A percentile compares a stretch with the other conserved stretches of the same genome.
Evolutionary conservation across 78 protist species (phyloP).

Genomic region (Monocercomonoides exilis): DNA sequence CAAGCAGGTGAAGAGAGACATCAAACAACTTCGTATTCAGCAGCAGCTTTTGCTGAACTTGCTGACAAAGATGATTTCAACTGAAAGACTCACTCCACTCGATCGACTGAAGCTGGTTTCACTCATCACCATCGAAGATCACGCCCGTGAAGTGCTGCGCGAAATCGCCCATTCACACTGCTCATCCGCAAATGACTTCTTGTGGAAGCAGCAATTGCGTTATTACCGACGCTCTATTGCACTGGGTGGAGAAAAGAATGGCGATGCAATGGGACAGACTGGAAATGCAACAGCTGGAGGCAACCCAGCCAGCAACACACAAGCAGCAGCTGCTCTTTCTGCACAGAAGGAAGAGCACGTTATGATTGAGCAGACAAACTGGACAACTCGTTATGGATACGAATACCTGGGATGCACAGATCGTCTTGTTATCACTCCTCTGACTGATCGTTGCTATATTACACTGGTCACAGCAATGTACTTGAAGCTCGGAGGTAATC

Average conservation of each 20-base stretch:
- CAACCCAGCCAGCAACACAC: not conserved
- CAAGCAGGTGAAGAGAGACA: constrained; percentile 18
- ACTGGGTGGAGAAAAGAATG: too few species aligned
- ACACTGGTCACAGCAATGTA: constrained; percentile 76
- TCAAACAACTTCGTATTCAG: constrained; percentile 32
- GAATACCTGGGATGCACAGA: constrained; percentile 73
- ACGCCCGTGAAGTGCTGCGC: constrained; percentile 68
- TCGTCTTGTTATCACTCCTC: constrained; percentile 76
- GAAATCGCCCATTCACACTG: not conserved
- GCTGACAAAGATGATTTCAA: constrained; percentile 40
- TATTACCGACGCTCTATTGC: constrained; percentile 39
- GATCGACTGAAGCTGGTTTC: constrained; percentile 52
- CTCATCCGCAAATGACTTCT: constrained; percentile 34
- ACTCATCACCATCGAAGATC: constrained; percentile 79
- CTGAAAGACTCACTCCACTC: constrained; percentile 25
- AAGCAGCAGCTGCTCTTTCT: too few species aligned
- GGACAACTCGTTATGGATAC: constrained; percentile 46
- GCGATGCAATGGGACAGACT: not conserved
- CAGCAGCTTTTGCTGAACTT: constrained; percentile 32
- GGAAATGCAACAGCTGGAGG: constrained; percentile 9
- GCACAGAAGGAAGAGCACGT: constrained; percentile 9
- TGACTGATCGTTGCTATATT: constrained; percentile 77
- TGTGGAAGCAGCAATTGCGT: constrained; percentile 67
- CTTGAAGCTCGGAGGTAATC: constrained; percentile 54
- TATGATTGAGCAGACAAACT: constrained; percentile 47